Evolutionary conservation across 441 rosid species (phyloP).

Genomic region (Aleurites moluccanus): DNA sequence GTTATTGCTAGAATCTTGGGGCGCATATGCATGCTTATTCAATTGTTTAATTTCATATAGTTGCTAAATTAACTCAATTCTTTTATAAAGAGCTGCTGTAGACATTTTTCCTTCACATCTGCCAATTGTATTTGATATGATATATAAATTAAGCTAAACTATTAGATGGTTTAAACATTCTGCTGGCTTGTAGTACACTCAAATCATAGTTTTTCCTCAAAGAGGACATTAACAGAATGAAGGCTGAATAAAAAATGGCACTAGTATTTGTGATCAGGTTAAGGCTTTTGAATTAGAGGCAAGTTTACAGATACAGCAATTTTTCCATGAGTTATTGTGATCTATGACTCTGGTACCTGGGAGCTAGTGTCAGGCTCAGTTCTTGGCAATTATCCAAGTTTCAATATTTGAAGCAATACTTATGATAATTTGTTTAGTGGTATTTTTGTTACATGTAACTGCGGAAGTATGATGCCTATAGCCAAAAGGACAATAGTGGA

Average conservation of each 20-base stretch:
- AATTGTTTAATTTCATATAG: neutral
- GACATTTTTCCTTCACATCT: neutral
- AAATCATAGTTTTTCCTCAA: neutral
- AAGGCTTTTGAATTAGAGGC: neutral
- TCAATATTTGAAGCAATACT: neutral
- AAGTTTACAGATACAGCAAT: neutral
- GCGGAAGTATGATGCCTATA: neutral
- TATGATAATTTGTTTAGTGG: too few species aligned
- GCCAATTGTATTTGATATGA: constrained; percentile 6
- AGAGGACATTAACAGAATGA: neutral
- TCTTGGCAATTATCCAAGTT: neutral
- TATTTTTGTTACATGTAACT: too few species aligned
- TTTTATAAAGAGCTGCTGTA: constrained; percentile 3
- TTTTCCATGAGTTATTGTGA: neutral
- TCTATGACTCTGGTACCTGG: neutral
- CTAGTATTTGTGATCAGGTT: neutral
- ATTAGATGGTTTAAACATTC: constrained; percentile 2
- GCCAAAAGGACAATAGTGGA: too few species aligned
- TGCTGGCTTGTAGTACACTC: neutral
- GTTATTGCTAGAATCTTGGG: neutral
- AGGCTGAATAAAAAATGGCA: neutral
- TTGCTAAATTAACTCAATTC: neutral
- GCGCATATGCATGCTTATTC: neutral
- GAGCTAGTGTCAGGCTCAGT: neutral
- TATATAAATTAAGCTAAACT: constrained; percentile 5